Percentiles rank a stretch among this genome's conserved stretches.
These are phyloP conservation scores for Xylogone sp. DNA, from an alignment of 2,329 filamentous ascomycete species.

Conservation along the genomic window DNA sequence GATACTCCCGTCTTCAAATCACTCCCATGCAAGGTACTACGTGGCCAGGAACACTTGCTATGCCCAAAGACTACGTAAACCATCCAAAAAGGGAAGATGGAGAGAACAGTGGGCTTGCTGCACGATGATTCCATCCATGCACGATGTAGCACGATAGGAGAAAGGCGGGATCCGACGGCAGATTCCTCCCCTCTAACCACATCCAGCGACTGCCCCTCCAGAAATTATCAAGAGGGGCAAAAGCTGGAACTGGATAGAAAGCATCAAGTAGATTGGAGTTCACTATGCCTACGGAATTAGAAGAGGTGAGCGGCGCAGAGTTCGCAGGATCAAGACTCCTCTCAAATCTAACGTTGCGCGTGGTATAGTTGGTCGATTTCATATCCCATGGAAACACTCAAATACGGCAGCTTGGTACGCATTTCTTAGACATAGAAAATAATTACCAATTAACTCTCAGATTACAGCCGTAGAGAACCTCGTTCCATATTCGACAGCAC, in stretches of 20 bases:
- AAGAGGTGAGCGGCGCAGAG: constrained; percentile 55
- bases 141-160: background rate
- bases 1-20: too few relatives aligned
- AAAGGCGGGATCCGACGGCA: background rate
- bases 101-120: background rate
- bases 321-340: too few relatives aligned
- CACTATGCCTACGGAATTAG: constrained; percentile 70
- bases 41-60: too few relatives aligned
- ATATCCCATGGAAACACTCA: constrained; percentile 89
- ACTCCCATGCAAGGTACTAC: too few relatives aligned
- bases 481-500: constrained; percentile 71
- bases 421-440: background rate
- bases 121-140: background rate
- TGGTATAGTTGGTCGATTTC: constrained; percentile 77
- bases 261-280: background rate
- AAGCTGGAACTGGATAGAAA: background rate
- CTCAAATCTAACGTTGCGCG: constrained; percentile 6
- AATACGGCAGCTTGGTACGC: constrained; percentile 72
- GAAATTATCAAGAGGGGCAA: background rate
- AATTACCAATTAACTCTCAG: constrained; percentile 16
- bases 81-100: too few relatives aligned
- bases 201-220: background rate
- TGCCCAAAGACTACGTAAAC: too few relatives aligned
- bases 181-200: background rate
- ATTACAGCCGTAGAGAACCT: constrained; percentile 73